These are phyloP conservation scores for Fusarium ramigenum DNA, from an alignment of 2,329 filamentous ascomycete genomes.

Conservation along the genomic window DNA sequence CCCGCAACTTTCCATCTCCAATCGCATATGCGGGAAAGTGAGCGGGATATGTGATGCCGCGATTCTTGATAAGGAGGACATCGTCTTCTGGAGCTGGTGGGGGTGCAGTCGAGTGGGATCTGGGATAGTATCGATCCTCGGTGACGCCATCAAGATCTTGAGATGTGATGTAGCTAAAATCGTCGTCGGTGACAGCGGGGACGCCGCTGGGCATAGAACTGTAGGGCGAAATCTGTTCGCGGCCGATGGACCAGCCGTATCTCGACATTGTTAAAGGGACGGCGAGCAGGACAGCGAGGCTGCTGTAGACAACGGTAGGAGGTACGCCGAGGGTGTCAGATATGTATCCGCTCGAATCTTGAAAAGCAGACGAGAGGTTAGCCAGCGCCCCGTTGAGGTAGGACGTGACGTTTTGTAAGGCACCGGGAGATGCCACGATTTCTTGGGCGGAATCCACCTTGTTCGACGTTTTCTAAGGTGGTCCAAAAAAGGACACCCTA, in stretches of 20 bases:
- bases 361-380: constrained; percentile 59
- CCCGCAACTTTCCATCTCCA: constrained; percentile 74
- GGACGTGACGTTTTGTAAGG: constrained; percentile 67
- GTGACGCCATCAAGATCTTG: constrained; percentile 68
- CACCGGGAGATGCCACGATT: constrained; percentile 70
- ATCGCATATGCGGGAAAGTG: constrained; percentile 82
- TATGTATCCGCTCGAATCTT: constrained; percentile 62
- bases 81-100: constrained; percentile 67
- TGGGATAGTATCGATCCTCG: constrained; percentile 54
- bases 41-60: constrained; percentile 71
- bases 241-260: constrained; percentile 60
- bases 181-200: constrained; percentile 75
- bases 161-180: constrained; percentile 86
- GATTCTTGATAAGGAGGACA: constrained; percentile 74
- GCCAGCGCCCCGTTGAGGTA: constrained; percentile 64
- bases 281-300: constrained; percentile 59
- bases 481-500: constrained; percentile 50
- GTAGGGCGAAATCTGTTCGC: constrained; percentile 63
- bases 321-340: constrained; percentile 60
- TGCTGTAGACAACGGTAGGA: constrained; percentile 60
- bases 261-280: constrained; percentile 64
- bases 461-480: constrained; percentile 53
- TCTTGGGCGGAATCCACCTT: constrained; percentile 71
- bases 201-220: constrained; percentile 57
- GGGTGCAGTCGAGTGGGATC: constrained; percentile 47